A percentile compares a stretch with the other conserved stretches of the same genome.
Evolutionary conservation across 257 asterid species (phyloP).

Genomic region (Nicotiana undulata): DNA sequence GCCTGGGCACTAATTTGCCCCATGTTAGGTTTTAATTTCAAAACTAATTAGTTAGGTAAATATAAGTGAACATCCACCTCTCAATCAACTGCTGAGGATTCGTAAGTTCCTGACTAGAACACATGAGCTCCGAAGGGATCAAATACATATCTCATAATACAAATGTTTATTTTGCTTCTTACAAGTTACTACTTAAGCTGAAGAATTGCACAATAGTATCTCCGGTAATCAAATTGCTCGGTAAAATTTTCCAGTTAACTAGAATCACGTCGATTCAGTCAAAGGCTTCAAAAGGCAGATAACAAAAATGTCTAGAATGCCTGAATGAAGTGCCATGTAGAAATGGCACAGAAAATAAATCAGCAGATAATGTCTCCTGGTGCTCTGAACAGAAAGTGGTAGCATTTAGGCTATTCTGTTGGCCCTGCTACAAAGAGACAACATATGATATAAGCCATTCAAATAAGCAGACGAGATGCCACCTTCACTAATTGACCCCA

Average conservation of each 20-base stretch:
- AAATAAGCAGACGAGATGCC: not conserved
- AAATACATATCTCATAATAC: not conserved
- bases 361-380: not conserved
- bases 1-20: not conserved
- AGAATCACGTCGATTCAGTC: not conserved
- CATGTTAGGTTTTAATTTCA: not conserved
- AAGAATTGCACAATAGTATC: not conserved
- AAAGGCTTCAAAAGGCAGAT: not conserved
- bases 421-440: constrained; percentile 1
- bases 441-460: not conserved
- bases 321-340: not conserved
- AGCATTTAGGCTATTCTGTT: constrained; percentile 6
- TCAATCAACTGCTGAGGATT: not conserved
- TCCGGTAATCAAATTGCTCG: not conserved
- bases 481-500: not conserved
- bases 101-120: not conserved
- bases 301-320: not conserved
- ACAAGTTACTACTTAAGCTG: not conserved
- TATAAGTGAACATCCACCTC: not conserved
- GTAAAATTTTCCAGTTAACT: not conserved
- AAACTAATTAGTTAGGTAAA: not conserved
- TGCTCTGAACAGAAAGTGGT: constrained; percentile 6
- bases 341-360: constrained; percentile 4
- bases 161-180: not conserved
- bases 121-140: not conserved